Percentiles rank a stretch among this genome's conserved stretches.
These are phyloP conservation scores for Collybiopsis confluens DNA, from an alignment of 768 basidiomycete species.

Conservation along the genomic window DNA sequence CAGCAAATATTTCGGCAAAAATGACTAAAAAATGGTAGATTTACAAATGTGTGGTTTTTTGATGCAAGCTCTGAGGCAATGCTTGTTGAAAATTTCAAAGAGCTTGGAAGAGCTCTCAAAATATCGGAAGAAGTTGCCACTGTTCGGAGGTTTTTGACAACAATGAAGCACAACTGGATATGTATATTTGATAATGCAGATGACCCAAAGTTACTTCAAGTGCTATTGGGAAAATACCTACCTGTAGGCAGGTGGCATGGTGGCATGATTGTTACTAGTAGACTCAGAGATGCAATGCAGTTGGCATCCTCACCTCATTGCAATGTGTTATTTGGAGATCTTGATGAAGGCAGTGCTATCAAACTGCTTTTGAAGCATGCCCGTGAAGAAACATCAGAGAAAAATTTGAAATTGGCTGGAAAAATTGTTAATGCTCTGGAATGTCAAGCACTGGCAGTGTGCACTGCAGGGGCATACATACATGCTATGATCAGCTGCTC, in stretches of 20 bases:
- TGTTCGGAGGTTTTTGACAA: slow-evolving; percentile 3
- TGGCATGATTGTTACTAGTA: slow-evolving; percentile 11
- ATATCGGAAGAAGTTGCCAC: neutral
- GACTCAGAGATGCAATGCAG: slow-evolving; percentile 2
- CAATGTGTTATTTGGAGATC: neutral
- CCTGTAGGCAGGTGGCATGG: slow-evolving; percentile 9
- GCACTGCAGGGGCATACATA: slow-evolving; percentile 1
- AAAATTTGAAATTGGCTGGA: neutral
- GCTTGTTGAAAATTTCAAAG: slow-evolving; percentile 4
- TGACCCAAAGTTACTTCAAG: neutral
- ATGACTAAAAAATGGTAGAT: too few relatives aligned
- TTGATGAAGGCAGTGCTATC: slow-evolving; percentile 4
- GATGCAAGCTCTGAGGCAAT: slow-evolving; percentile 6
- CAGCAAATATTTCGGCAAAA: too few relatives aligned
- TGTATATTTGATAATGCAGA: neutral
- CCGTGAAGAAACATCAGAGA: neutral
- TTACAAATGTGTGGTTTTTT: neutral
- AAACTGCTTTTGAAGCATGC: slow-evolving; percentile 1
- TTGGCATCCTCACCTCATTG: slow-evolving; percentile 1
- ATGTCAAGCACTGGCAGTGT: neutral
- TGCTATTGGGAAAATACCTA: slow-evolving; percentile 1
- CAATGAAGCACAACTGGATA: slow-evolving; percentile 9
- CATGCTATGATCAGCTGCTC: neutral
- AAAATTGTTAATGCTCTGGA: slow-evolving; percentile 8
- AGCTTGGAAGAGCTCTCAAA: neutral